Conservation (phyloP, 2,329 filamentous ascomycete genomes). For the Colletotrichum gigasporum region DNA sequence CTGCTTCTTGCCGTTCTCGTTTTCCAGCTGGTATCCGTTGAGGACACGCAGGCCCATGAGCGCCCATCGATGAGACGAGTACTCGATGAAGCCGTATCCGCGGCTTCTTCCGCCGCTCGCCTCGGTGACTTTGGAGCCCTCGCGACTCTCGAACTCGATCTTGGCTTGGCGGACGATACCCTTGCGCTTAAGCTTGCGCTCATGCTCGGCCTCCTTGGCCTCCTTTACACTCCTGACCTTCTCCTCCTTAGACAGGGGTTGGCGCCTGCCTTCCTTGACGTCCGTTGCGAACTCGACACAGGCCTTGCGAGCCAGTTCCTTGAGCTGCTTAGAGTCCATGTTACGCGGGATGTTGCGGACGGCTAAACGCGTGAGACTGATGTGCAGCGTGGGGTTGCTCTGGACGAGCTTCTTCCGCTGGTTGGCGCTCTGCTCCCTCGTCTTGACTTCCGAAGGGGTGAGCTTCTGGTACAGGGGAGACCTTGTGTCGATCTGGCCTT, state of each 20-base stretch:
- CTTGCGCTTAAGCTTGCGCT: conserved; percentile 83
- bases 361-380: conserved; percentile 90
- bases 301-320: conserved; percentile 89
- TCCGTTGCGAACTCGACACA: conserved; percentile 94
- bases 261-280: conserved; percentile 79
- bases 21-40: conserved; percentile 76
- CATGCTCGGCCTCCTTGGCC: conserved; percentile 81
- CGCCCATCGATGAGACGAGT: conserved; percentile 90
- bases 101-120: conserved; percentile 81
- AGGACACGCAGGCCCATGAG: conserved; percentile 95
- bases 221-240: conserved; percentile 80
- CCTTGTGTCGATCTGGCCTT: conserved; percentile 83
- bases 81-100: conserved; percentile 98
- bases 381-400: conserved; percentile 86
- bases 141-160: conserved; percentile 88
- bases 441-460: conserved; percentile 80
- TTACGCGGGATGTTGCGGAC: conserved; percentile 90
- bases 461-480: conserved; percentile 82
- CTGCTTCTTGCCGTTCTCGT: conserved; percentile 79
- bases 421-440: conserved; percentile 86
- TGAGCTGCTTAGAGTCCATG: conserved; percentile 86
- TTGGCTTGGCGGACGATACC: conserved; percentile 92
- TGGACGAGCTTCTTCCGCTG: conserved; percentile 93
- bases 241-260: conserved; percentile 90
- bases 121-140: conserved; percentile 86